Evolutionary conservation across 108 stramenopile species (phyloP).

Genomic region (Fragilaria crotonensis): DNA sequence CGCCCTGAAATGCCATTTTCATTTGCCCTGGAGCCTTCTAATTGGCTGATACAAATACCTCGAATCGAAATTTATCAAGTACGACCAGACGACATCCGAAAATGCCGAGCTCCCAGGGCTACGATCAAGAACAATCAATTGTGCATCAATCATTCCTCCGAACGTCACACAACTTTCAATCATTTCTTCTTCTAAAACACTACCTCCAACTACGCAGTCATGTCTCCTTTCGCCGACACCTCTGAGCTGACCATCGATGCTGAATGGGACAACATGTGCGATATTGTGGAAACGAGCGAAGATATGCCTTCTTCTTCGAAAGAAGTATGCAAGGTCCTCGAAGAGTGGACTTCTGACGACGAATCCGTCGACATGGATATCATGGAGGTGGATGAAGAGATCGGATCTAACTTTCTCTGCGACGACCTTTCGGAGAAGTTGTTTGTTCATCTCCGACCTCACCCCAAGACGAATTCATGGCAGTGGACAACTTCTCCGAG

Average conservation of each 20-base stretch:
- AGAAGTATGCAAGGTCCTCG: constrained; percentile 41
- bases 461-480: constrained; percentile 28
- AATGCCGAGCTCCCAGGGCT: too few species aligned
- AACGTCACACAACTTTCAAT: too few species aligned
- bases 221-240: not conserved
- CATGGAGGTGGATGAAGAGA: constrained; percentile 53
- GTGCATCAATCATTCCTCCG: too few species aligned
- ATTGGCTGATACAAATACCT: too few species aligned
- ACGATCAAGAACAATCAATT: too few species aligned
- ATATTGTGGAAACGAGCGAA: not conserved
- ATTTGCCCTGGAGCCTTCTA: too few species aligned
- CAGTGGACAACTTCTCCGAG: constrained; percentile 15
- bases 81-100: too few species aligned
- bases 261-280: constrained; percentile 6
- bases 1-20: too few species aligned
- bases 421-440: constrained; percentile 36
- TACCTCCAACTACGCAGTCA: too few species aligned
- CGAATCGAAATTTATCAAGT: too few species aligned
- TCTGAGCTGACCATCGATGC: not conserved
- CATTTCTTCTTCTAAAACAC: too few species aligned
- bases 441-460: constrained; percentile 22
- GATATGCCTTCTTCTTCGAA: constrained; percentile 13
- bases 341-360: constrained; percentile 37
- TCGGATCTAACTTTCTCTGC: constrained; percentile 39
- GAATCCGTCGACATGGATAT: constrained; percentile 18